These are phyloP conservation scores for Helianthus tuberosus DNA, from an alignment of 129 eudicot genomes.

Conservation along the genomic window DNA sequence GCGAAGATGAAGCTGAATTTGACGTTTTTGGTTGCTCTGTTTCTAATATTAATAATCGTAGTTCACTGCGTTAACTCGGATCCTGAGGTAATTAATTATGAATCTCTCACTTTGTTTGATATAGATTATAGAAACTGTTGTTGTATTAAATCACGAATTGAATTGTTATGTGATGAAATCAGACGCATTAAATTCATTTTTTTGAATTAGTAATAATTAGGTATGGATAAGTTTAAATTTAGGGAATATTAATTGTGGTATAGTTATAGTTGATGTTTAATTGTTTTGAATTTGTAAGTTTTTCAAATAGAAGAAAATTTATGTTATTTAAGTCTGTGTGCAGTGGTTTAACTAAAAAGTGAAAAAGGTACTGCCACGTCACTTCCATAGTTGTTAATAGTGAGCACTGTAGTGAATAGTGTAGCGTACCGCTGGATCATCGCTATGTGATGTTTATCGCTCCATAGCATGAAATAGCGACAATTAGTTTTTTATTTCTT, in stretches of 20 bases:
- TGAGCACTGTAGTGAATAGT: no score
- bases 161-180: constrained; percentile 16
- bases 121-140: not conserved
- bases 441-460: no score
- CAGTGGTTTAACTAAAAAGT: no score
- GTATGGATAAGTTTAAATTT: not conserved
- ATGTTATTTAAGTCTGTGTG: not conserved
- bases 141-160: not conserved
- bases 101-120: not conserved
- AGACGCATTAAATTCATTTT: not conserved
- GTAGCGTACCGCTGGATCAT: no score
- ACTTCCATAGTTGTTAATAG: no score
- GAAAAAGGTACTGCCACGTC: no score
- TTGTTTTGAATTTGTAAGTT: not conserved
- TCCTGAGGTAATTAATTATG: constrained; percentile 44
- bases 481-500: no score
- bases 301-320: not conserved
- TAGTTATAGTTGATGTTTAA: not conserved
- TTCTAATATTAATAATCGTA: constrained; percentile 34
- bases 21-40: constrained; percentile 34
- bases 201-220: constrained; percentile 5
- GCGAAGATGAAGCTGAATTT: constrained; percentile 41
- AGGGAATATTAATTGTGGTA: not conserved
- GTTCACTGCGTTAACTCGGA: constrained; percentile 38
- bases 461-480: no score